phyloP scores from a whole-genome alignment of 352 stramenopile genomes.

The Phytophthora fragariae region DNA sequence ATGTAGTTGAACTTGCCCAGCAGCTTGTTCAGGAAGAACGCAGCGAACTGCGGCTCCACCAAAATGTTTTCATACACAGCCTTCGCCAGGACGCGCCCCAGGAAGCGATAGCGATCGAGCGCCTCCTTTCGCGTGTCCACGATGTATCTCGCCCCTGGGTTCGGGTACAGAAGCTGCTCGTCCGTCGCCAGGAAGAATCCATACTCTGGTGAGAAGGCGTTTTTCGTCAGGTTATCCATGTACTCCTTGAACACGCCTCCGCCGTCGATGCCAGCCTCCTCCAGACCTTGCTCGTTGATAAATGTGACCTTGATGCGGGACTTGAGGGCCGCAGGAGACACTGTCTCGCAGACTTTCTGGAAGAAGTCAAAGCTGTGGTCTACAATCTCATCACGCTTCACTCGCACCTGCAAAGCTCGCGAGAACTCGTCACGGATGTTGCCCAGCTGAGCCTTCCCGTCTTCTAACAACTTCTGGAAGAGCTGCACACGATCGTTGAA shows the following conservation, averaged over 20 bases:
- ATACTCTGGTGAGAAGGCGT: constrained; percentile 89
- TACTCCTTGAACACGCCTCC: constrained; percentile 99
- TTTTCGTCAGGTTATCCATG: constrained; percentile 89
- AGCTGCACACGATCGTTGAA: constrained; percentile 81
- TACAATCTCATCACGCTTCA: constrained; percentile 90
- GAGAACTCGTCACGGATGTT: constrained; percentile 70
- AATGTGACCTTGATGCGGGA: constrained; percentile 92
- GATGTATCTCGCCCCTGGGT: constrained; percentile 84
- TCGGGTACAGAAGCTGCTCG: constrained; percentile 94
- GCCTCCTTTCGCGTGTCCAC: constrained; percentile 81
- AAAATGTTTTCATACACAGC: constrained; percentile 96
- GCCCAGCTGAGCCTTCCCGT: constrained; percentile 59
- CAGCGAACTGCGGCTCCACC: constrained; percentile 96
- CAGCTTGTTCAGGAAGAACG: constrained; percentile 97
- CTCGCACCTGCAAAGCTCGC: constrained; percentile 58
- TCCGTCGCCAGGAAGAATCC: constrained; percentile 88
- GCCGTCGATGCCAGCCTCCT: constrained; percentile 97
- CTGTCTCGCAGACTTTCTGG: constrained; percentile 54
- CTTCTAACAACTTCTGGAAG: constrained; percentile 76
- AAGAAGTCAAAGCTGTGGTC: constrained; percentile 91
- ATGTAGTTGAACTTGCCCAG: constrained; percentile 90
- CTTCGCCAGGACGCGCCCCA: constrained; percentile 96
- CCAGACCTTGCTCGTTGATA: constrained; percentile 92
- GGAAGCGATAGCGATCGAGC: constrained; percentile 94
- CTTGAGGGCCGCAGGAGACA: constrained; percentile 82